Conservation (phyloP, 2,329 filamentous ascomycete genomes). For the Lasiodiplodia citricola region DNA sequence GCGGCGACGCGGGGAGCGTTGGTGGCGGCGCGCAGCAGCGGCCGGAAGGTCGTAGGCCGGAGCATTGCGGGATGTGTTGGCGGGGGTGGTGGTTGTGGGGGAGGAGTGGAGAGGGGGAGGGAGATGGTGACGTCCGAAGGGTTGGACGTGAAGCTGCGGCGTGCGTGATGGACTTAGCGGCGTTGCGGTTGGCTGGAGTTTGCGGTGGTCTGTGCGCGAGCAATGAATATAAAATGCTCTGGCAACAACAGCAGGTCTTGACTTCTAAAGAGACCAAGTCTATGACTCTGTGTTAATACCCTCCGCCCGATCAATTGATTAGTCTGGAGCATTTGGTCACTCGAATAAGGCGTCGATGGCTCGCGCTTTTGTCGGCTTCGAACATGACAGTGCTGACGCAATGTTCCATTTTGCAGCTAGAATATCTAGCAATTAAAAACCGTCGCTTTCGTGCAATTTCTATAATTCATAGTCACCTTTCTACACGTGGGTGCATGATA, state of each 20-base stretch:
- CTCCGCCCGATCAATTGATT: background rate
- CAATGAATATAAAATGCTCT: background rate
- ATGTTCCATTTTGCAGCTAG: background rate
- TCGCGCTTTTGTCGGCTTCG: background rate
- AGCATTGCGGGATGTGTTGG: slow-evolving; percentile 28
- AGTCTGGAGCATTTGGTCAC: background rate
- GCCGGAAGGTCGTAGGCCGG: slow-evolving; percentile 36
- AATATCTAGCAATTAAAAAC: background rate
- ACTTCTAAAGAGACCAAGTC: background rate
- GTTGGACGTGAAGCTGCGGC: slow-evolving; percentile 16
- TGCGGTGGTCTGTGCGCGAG: slow-evolving; percentile 8
- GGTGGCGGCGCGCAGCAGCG: slow-evolving; percentile 33
- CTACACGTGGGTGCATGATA: background rate
- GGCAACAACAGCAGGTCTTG: background rate
- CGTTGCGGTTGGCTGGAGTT: slow-evolving; percentile 15
- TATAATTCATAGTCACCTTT: background rate
- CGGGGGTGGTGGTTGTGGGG: background rate
- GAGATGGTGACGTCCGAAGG: slow-evolving; percentile 4
- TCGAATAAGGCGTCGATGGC: background rate
- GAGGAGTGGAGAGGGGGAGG: background rate
- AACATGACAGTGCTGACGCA: background rate
- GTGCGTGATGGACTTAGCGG: slow-evolving; percentile 17
- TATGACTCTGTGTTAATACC: no score
- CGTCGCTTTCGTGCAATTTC: background rate
- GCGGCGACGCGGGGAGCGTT: slow-evolving; percentile 26